Base-by-base conservation (phyloP, 306 rosid genomes). In the Glycine tomentella region DNA sequence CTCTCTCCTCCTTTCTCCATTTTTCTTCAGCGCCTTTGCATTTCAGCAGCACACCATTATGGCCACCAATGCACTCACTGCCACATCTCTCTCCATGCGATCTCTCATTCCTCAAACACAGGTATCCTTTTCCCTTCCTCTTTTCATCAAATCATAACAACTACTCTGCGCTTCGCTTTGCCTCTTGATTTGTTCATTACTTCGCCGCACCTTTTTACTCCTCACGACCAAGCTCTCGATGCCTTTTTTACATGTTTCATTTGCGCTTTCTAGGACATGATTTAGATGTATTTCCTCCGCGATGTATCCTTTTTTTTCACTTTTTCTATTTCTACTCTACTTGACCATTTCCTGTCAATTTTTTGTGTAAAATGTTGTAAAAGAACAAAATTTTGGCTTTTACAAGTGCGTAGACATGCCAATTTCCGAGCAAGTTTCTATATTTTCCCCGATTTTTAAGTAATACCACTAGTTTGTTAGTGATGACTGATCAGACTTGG, bases 101-200 rank as follows among this genome's bases (percentile, higher is more conserved):
- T 80, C 90, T 68, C 64, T 80, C 68, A 56, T 70, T 17, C 68
- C 79, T 15, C 74, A 76, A 77, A 78, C 36, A 48, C 62, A 25
- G 82, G 93, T 88, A 80, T 48, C 13, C 7, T 25, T 71, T 75
- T 59, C 76, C 9, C 63, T 44, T 78, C 80, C 57, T 74, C 33
- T 31, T 70, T 58, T 25, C 6, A 5, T 72, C 42, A 4, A 38
- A 4, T 38, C 44, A 38, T 38, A 3, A 34, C 38, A 4, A 63
- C 53, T 44, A 3, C 31, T 58, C 5, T 9, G 46, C 17, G 6
- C 73, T 61, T 51, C 13, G 69, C 4, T 71, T n/a, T 56, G 25
- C 62, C 63, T 77, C 74, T 40, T 17, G 63, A 81, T 76, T 58
- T 57, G 25, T 58, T 56, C 20, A 7, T 42, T 42, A 42, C 9